phyloP scores from a whole-genome alignment of 495 filamentous ascomycete species.

The Wilcoxina mikolae region DNA sequence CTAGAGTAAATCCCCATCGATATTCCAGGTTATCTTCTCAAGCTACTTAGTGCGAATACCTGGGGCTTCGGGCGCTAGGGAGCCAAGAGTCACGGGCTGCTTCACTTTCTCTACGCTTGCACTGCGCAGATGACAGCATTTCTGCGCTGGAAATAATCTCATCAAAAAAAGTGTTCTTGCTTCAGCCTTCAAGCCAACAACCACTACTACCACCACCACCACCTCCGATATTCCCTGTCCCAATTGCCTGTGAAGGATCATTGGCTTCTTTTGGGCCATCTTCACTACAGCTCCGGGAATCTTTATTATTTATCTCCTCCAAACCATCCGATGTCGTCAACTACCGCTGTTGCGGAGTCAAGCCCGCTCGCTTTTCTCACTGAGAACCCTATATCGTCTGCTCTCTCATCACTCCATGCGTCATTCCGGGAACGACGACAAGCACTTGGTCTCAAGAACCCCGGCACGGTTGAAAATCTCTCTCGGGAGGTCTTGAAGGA shows the following conservation, averaged over 20 bases:
- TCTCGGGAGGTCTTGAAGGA: slow-evolving; percentile 85
- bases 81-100: not conserved
- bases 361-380: slow-evolving; percentile 48
- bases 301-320: not conserved
- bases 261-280: not conserved
- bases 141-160: not conserved
- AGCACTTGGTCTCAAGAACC: slow-evolving; percentile 76
- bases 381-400: slow-evolving; percentile 53
- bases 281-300: not conserved
- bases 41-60: no score
- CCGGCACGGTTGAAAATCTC: slow-evolving; percentile 82
- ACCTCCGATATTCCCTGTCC: not conserved
- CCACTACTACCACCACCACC: not conserved
- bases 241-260: not conserved
- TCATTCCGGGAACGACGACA: slow-evolving; percentile 74
- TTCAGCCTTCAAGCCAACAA: not conserved
- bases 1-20: no score
- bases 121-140: slow-evolving; percentile 1
- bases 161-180: slow-evolving; percentile 6
- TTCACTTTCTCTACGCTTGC: not conserved
- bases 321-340: slow-evolving; percentile 3
- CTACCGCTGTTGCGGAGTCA: not conserved
- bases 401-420: slow-evolving; percentile 61
- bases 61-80: no score
- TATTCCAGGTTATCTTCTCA: no score